These are phyloP conservation scores for Datisca glomerata DNA, from an alignment of 306 rosid species.

Conservation along the genomic window DNA sequence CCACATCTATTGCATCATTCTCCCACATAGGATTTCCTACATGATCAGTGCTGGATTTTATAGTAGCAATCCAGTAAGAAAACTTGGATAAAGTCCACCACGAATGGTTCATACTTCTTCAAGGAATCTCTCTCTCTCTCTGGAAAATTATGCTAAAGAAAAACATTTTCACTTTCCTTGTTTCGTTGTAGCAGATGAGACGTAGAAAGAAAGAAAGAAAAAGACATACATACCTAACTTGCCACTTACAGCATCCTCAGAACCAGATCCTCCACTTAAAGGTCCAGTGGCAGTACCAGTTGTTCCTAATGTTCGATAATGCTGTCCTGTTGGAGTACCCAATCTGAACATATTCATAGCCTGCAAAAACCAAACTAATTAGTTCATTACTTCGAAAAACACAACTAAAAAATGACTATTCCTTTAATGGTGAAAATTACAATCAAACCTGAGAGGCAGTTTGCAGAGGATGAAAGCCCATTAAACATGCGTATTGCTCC, in stretches of 20 bases:
- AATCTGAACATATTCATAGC: conserved; percentile 44
- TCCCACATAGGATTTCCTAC: no score
- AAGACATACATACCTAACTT: conserved; percentile 24
- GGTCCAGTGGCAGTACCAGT: conserved; percentile 24
- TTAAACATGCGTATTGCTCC: conserved; percentile 52
- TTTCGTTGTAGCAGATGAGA: background rate
- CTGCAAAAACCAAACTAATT: conserved; percentile 20
- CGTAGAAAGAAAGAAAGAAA: background rate
- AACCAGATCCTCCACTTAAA: conserved; percentile 25
- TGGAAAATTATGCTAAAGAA: background rate
- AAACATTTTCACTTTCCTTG: background rate
- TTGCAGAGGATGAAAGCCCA: conserved; percentile 70
- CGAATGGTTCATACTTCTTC: background rate
- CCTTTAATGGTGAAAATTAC: background rate
- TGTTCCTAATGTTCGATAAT: conserved; percentile 34
- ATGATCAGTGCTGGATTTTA: no score
- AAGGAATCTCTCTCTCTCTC: no score
- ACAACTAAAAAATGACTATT: background rate
- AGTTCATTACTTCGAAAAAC: background rate
- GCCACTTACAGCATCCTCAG: conserved; percentile 27
- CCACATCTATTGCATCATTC: no score
- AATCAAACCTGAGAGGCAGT: conserved; percentile 47
- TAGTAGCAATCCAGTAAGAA: background rate
- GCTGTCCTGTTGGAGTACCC: conserved; percentile 39
- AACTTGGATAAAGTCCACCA: background rate